Conservation (phyloP, 1,139 yeast species). For the Debaryomyces nepalensis region DNA sequence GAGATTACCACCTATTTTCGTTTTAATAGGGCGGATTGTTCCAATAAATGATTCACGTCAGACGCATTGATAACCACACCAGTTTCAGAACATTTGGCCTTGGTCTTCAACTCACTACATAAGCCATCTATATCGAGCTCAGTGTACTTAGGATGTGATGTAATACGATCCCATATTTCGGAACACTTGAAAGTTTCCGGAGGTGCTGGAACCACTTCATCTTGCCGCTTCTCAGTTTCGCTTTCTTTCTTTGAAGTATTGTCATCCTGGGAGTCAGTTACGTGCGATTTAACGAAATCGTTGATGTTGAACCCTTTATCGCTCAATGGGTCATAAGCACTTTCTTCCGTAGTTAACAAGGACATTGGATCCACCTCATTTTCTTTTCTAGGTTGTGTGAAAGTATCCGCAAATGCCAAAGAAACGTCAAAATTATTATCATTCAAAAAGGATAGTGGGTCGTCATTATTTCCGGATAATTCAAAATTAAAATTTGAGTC, state of each 20-base stretch:
- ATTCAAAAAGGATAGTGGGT: conserved; percentile 52
- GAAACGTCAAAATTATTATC: conserved; percentile 55
- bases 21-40: conserved; percentile 36
- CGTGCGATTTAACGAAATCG: conserved; percentile 38
- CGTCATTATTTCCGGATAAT: conserved; percentile 23
- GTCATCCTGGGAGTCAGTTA: conserved; percentile 7
- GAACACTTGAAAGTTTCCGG: conserved; percentile 62
- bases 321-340: conserved; percentile 66
- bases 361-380: conserved; percentile 39
- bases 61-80: conserved; percentile 85
- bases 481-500: conserved; percentile 24
- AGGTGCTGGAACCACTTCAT: conserved; percentile 41
- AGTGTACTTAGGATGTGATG: conserved; percentile 90
- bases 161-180: conserved; percentile 95
- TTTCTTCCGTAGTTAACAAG: conserved; percentile 61
- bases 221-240: conserved; percentile 23
- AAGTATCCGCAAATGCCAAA: conserved; percentile 45
- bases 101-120: conserved; percentile 82
- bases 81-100: conserved; percentile 93
- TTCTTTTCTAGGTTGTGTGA: conserved; percentile 17
- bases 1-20: conserved; percentile 3
- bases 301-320: conserved; percentile 41
- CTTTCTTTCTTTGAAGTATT: conserved; percentile 1
- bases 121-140: conserved; percentile 93
- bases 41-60: conserved; percentile 73